Conservation (phyloP, 306 rosid species). For the Pyrus bretschneideri region DNA sequence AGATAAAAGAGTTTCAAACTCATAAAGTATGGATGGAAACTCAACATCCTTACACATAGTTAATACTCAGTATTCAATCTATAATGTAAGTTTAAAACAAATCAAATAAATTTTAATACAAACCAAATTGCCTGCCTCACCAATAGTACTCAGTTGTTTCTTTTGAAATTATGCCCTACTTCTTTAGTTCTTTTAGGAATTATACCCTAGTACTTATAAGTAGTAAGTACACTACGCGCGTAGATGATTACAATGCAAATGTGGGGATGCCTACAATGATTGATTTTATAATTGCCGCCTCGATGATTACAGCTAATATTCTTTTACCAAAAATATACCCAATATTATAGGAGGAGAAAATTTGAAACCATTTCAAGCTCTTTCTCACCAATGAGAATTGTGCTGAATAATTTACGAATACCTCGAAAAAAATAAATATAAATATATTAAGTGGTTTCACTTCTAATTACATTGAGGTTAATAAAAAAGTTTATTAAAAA, state of each 20-base stretch:
- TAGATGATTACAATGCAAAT: neutral
- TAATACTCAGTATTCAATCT: neutral
- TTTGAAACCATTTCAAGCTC: neutral
- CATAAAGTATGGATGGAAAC: too few relatives aligned
- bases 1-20: too few relatives aligned
- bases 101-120: too few relatives aligned
- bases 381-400: neutral
- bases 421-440: too few relatives aligned
- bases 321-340: neutral
- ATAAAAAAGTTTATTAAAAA: too few relatives aligned
- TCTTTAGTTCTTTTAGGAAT: neutral
- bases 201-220: neutral
- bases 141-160: neutral
- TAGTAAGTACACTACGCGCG: neutral
- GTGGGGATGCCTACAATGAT: neutral
- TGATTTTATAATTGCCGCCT: neutral
- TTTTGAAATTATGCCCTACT: neutral
- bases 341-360: neutral
- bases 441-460: too few relatives aligned
- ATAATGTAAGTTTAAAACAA: neutral
- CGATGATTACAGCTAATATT: neutral
- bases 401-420: neutral
- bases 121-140: neutral
- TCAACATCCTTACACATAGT: too few relatives aligned
- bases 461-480: too few relatives aligned